Percentiles rank a stretch among this genome's conserved stretches.
Conservation (phyloP, 768 basidiomycete genomes). For the Suillus spraguei region DNA sequence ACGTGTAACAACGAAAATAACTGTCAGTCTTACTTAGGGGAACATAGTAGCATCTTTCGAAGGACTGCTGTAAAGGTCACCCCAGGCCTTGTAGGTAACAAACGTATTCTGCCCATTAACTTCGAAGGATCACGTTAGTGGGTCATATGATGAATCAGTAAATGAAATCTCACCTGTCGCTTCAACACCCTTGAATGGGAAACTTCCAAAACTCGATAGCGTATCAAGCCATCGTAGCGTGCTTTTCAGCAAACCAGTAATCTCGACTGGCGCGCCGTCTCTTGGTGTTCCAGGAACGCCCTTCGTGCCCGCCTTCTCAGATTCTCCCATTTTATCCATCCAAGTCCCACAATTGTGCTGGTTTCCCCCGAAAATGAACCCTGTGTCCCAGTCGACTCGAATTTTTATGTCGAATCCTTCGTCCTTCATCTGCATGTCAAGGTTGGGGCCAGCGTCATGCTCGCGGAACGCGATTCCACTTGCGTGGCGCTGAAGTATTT, state of each 20-base stretch:
- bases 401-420: conserved; percentile 94
- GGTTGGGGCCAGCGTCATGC: conserved; percentile 92
- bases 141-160: conserved; percentile 8
- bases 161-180: conserved; percentile 62
- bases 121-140: conserved; percentile 32
- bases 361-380: conserved; percentile 88
- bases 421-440: conserved; percentile 97
- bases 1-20: background rate
- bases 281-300: conserved; percentile 95
- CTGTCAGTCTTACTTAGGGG: conserved; percentile 59
- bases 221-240: conserved; percentile 86
- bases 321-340: conserved; percentile 99
- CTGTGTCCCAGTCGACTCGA: conserved; percentile 94
- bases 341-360: conserved; percentile 88
- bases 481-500: conserved; percentile 93
- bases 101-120: conserved; percentile 69
- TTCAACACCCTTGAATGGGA: conserved; percentile 90
- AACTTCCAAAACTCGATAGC: conserved; percentile 63
- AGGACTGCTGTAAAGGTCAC: conserved; percentile 78
- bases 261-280: conserved; percentile 95
- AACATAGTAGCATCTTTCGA: conserved; percentile 91
- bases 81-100: conserved; percentile 92
- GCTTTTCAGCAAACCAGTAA: conserved; percentile 91
- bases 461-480: conserved; percentile 93
- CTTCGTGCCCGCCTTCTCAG: conserved; percentile 87